These are phyloP conservation scores for Hypoxylon lienhwacheense DNA, from an alignment of 495 filamentous ascomycete genomes.

Conservation along the genomic window DNA sequence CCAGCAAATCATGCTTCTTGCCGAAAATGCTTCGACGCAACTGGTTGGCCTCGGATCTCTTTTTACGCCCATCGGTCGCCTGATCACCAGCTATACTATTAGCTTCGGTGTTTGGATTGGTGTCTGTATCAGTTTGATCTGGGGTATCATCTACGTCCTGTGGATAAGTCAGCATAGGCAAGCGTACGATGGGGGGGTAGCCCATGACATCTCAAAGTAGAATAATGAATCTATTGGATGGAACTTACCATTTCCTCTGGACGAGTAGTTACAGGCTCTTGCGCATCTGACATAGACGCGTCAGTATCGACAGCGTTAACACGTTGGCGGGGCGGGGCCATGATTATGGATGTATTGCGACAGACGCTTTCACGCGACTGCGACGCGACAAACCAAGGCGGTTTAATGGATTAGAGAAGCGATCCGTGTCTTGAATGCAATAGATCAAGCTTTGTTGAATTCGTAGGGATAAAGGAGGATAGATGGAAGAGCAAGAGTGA, in stretches of 20 bases:
- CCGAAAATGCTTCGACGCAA: conserved; percentile 88
- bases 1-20: conserved; percentile 88
- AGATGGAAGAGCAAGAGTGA: no score
- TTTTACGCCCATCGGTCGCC: conserved; percentile 74
- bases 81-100: conserved; percentile 82
- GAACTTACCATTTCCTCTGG: conserved; percentile 53
- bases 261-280: conserved; percentile 47
- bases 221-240: not conserved
- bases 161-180: conserved; percentile 29
- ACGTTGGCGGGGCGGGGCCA: conserved; percentile 62
- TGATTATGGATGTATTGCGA: conserved; percentile 40
- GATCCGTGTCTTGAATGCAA: not conserved
- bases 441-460: not conserved
- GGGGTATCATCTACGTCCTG: conserved; percentile 78
- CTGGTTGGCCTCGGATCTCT: conserved; percentile 79
- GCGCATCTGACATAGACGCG: conserved; percentile 63
- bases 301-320: conserved; percentile 54
- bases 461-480: no score
- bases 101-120: conserved; percentile 86
- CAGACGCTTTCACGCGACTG: conserved; percentile 39
- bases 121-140: conserved; percentile 88
- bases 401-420: conserved; percentile 4
- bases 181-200: conserved; percentile 2
- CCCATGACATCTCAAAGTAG: not conserved
- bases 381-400: conserved; percentile 41